phyloP scores from a whole-genome alignment of 768 basidiomycete genomes.

The Favolaschia claudopus region DNA sequence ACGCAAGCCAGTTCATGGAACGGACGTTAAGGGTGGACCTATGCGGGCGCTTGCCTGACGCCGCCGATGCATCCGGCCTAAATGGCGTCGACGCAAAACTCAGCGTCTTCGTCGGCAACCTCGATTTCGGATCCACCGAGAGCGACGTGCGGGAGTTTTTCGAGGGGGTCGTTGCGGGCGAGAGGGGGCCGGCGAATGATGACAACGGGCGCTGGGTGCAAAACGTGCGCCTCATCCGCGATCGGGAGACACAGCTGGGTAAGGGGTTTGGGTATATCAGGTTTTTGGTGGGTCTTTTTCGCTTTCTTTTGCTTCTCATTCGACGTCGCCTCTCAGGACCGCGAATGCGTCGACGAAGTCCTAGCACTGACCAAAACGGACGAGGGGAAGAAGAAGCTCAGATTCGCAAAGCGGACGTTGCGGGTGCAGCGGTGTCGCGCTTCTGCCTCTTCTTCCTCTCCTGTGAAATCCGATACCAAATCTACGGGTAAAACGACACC shows the following conservation, averaged over 20 bases:
- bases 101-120: constrained; percentile 89
- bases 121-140: constrained; percentile 92
- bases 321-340: constrained; percentile 62
- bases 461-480: constrained; percentile 31
- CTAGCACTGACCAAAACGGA: constrained; percentile 73
- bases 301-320: background rate
- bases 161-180: constrained; percentile 74
- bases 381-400: constrained; percentile 59
- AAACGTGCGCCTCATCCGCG: constrained; percentile 87
- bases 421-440: constrained; percentile 92
- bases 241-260: constrained; percentile 91
- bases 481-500: constrained; percentile 9
- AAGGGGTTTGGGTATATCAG: constrained; percentile 96
- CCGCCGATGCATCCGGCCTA: constrained; percentile 31
- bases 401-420: constrained; percentile 91
- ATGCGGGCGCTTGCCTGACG: constrained; percentile 45
- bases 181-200: constrained; percentile 65
- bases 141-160: constrained; percentile 90
- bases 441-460: constrained; percentile 49
- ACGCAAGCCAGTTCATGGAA: constrained; percentile 79
- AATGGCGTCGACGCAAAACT: constrained; percentile 70
- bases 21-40: constrained; percentile 83
- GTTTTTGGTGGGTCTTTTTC: constrained; percentile 66
- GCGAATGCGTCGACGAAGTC: constrained; percentile 91
- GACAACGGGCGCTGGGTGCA: constrained; percentile 68